phyloP scores from a whole-genome alignment of 768 basidiomycete species.

The Russula olivacea region DNA sequence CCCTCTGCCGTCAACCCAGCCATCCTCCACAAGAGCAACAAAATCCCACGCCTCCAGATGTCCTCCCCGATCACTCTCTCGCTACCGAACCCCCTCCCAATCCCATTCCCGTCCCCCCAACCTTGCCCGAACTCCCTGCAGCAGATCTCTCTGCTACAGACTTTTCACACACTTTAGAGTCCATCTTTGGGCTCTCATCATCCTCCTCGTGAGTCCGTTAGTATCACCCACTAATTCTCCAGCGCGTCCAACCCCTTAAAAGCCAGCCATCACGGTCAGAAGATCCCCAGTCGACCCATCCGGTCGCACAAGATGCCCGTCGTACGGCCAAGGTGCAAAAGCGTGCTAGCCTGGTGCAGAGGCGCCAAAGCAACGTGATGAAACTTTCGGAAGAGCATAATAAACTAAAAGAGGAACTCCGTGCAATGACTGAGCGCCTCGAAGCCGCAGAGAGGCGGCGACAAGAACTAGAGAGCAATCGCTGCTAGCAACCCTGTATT shows the following conservation, averaged over 20 bases:
- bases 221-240: not conserved
- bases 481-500: not conserved
- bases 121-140: slow-evolving; percentile 13
- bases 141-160: slow-evolving; percentile 4
- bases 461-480: slow-evolving; percentile 34
- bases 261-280: not conserved
- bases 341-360: slow-evolving; percentile 38
- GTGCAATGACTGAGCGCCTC: slow-evolving; percentile 65
- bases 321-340: slow-evolving; percentile 28
- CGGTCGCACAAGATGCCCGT: slow-evolving; percentile 2
- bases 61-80: not conserved
- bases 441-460: slow-evolving; percentile 68
- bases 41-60: slow-evolving; percentile 6
- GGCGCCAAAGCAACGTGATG: slow-evolving; percentile 71
- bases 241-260: not conserved
- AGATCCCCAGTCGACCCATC: not conserved
- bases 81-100: not conserved
- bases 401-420: slow-evolving; percentile 68
- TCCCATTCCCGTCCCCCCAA: slow-evolving; percentile 1
- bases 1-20: slow-evolving; percentile 3
- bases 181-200: slow-evolving; percentile 8
- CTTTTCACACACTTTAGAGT: slow-evolving; percentile 12
- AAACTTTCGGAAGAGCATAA: slow-evolving; percentile 76
- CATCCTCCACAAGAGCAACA: not conserved
- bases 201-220: slow-evolving; percentile 12